Percentiles rank a stretch among this genome's conserved stretches.
phyloP scores from a whole-genome alignment of 1,139 yeast genomes.

The Debaryomyces singareniensis region DNA sequence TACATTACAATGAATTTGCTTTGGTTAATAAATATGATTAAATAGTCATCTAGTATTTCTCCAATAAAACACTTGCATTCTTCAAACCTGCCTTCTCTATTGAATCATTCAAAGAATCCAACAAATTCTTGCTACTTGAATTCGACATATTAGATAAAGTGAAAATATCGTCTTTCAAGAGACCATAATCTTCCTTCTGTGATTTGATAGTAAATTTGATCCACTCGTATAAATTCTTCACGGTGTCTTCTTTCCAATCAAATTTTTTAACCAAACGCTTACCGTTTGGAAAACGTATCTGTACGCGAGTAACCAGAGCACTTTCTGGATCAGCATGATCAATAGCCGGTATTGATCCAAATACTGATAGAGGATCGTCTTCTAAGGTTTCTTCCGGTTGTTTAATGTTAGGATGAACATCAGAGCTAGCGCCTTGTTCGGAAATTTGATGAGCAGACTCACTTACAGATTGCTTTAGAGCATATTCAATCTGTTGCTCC shows the following conservation, averaged over 20 bases:
- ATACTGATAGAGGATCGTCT: constrained; percentile 12
- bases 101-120: constrained; percentile 50
- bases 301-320: constrained; percentile 66
- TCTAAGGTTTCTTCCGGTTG: constrained; percentile 10
- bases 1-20: not conserved
- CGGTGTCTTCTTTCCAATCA: constrained; percentile 42
- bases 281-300: constrained; percentile 83
- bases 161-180: constrained; percentile 32
- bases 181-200: constrained; percentile 46
- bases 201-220: constrained; percentile 50
- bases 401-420: constrained; percentile 23
- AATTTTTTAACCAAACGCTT: constrained; percentile 75
- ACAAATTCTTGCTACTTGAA: constrained; percentile 54
- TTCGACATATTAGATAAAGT: constrained; percentile 56
- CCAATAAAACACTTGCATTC: constrained; percentile 77
- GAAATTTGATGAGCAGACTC: constrained; percentile 9
- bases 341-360: constrained; percentile 40
- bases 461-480: constrained; percentile 59
- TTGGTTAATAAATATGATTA: constrained; percentile 1
- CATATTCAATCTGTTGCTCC: constrained; percentile 79
- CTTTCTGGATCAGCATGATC: constrained; percentile 55
- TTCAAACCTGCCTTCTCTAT: constrained; percentile 73
- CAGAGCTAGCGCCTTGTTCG: constrained; percentile 9
- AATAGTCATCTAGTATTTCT: constrained; percentile 25
- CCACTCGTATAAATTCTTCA: constrained; percentile 32